Evolutionary conservation across 768 basidiomycete species (phyloP).

Genomic region (Russula sp.): DNA sequence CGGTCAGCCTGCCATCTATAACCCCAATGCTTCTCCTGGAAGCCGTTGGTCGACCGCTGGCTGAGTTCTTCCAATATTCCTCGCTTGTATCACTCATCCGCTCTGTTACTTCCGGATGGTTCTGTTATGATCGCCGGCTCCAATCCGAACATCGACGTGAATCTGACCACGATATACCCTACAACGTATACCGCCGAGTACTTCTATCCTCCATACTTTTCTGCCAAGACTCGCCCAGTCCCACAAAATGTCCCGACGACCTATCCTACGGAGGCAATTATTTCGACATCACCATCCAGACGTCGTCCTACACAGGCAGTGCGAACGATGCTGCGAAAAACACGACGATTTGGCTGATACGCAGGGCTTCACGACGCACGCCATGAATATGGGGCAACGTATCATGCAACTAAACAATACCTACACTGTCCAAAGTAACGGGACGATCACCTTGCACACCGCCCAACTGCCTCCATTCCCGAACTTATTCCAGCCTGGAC

Average conservation of each 20-base stretch:
- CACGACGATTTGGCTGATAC: constrained; percentile 71
- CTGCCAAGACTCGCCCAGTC: constrained; percentile 60
- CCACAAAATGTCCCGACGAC: constrained; percentile 61
- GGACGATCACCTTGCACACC: constrained; percentile 74
- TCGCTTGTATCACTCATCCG: constrained; percentile 88
- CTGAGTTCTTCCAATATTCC: constrained; percentile 61
- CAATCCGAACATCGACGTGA: constrained; percentile 88
- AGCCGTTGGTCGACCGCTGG: constrained; percentile 70
- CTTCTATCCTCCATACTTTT: constrained; percentile 58
- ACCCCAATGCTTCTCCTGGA: constrained; percentile 69
- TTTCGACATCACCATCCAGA: constrained; percentile 71
- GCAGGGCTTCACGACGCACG: constrained; percentile 84
- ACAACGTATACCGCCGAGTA: constrained; percentile 65
- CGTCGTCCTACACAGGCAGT: constrained; percentile 60
- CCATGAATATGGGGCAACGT: constrained; percentile 86
- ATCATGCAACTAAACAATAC: constrained; percentile 80
- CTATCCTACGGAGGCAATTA: constrained; percentile 40
- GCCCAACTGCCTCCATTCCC: constrained; percentile 80
- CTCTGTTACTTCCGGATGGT: constrained; percentile 81
- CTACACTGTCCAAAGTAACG: constrained; percentile 72
- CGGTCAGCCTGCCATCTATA: constrained; percentile 74
- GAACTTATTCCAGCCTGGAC: constrained; percentile 85
- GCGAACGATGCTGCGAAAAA: constrained; percentile 69
- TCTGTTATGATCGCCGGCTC: constrained; percentile 87
- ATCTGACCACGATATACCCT: constrained; percentile 55